Base-by-base conservation (phyloP, 2,329 filamentous ascomycete genomes). In the Trichoderma sp. region DNA sequence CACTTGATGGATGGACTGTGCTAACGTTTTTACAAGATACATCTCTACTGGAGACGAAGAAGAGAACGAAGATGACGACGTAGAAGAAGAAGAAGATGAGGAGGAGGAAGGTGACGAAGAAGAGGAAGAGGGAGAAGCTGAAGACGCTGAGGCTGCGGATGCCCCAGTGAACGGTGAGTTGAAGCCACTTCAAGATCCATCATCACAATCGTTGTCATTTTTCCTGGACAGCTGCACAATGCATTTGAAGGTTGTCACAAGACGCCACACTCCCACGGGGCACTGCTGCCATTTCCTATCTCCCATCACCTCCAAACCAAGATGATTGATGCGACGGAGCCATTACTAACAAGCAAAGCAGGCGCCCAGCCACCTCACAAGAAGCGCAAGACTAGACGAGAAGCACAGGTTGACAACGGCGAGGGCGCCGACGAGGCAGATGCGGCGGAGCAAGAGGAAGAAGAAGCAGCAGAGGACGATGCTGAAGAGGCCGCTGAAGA, bases 311-410 rank as follows among this genome's bases (percentile, higher is more conserved):
- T 22, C 42, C 19, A 29, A 10, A 39, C 3, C 9, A 42, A 32
- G 10, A 37, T 15, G 5, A 53, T 42, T 4, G 6, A 25, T 13
- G 35, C 27, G 27, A 57, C 9, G 35, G 22, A 8, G 1, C 48
- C 27, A 27, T 48, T n/a, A 45, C 57, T 68, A 42, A 64, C 66
- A 54, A 17, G 15, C 5, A 25, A 22, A 13, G 15, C 22, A 56
- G 78, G 76, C 64, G 75, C 78, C 69, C 78, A 79, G 64, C 83
- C 82, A 58, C 84, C 84, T 42, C 80, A 80, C 67, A 86, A 86
- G 79, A 85, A 84, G 78, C 80, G 79, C 72, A 86, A 84, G 81
- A 84, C 81, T n/a, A 29, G 76, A 72, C 67, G 72, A 75, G 25
- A 74, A 70, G n/a, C n/a, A 22, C 74, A 74, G 52, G 74, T 72